A percentile compares a stretch with the other conserved stretches of the same genome.
Evolutionary conservation across 176 grass and related monocot species (phyloP).

Genomic region (Ensete glaucum): DNA sequence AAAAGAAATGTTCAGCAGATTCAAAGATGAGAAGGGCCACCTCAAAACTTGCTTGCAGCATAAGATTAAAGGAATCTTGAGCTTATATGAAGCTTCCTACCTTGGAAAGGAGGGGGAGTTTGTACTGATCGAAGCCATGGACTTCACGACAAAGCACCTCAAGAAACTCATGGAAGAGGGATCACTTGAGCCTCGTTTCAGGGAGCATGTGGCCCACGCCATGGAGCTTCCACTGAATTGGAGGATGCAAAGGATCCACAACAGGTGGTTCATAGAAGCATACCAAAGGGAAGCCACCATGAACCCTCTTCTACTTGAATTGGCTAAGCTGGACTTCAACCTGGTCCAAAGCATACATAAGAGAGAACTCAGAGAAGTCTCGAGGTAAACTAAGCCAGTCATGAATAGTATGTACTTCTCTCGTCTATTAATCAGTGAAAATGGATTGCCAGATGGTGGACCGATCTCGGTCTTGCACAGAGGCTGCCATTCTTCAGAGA

Average conservation of each 20-base stretch:
- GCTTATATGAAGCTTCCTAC: conserved; percentile 23
- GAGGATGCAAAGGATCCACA: conserved; percentile 17
- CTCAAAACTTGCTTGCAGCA: neutral
- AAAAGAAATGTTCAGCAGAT: neutral
- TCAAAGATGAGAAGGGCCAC: neutral
- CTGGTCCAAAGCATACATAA: conserved; percentile 10
- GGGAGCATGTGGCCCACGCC: conserved; percentile 19
- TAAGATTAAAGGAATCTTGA: conserved; percentile 5
- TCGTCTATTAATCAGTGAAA: neutral
- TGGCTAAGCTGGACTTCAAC: conserved; percentile 33
- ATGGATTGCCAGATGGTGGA: conserved; percentile 21
- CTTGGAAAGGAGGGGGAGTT: conserved; percentile 19
- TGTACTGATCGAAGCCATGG: conserved; percentile 10
- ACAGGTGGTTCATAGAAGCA: conserved; percentile 17
- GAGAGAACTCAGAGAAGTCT: conserved; percentile 20
- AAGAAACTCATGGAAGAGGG: neutral
- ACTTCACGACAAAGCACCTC: conserved; percentile 21
- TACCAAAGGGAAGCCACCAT: conserved; percentile 12
- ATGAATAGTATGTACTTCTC: neutral
- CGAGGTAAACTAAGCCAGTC: conserved; percentile 11
- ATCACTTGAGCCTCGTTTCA: neutral
- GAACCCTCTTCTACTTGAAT: conserved; percentile 12
- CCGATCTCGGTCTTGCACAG: conserved; percentile 6
- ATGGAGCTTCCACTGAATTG: conserved; percentile 27
- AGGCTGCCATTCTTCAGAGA: conserved; percentile 19